Evolutionary conservation across 495 filamentous ascomycete genomes (phyloP).

Genomic region (Tuber brumale): DNA sequence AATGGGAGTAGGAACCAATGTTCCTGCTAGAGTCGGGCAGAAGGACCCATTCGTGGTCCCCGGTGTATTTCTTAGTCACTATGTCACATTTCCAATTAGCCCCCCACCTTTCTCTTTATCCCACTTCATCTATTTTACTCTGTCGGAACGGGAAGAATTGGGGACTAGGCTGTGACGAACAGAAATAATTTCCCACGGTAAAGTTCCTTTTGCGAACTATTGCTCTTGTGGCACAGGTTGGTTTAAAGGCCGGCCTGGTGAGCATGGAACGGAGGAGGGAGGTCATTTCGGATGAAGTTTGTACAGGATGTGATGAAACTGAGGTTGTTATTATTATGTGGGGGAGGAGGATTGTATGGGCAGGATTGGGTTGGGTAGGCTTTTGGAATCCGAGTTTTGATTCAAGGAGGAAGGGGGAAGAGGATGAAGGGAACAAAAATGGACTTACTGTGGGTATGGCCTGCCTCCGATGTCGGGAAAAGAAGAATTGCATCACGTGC

Average conservation of each 20-base stretch:
- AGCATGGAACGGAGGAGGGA: constrained; percentile 3
- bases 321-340: neutral
- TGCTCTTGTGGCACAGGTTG: neutral
- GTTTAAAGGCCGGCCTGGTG: neutral
- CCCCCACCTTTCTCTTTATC: neutral
- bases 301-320: neutral
- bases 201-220: neutral
- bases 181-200: neutral
- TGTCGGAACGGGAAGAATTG: neutral
- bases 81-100: constrained; percentile 2
- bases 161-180: neutral
- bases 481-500: neutral
- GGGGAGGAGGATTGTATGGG: neutral
- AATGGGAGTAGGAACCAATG: constrained; percentile 39
- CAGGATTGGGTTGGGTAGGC: neutral
- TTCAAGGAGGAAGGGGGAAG: neutral
- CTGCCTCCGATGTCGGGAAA: neutral
- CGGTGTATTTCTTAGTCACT: constrained; percentile 72
- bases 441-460: too few relatives aligned
- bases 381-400: neutral
- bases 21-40: constrained; percentile 62
- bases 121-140: neutral
- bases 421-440: neutral
- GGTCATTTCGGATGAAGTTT: constrained; percentile 6
- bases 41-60: constrained; percentile 98